Percentiles rank a stretch among this genome's conserved stretches.
phyloP scores from a whole-genome alignment of 768 basidiomycete species.

The Gymnopilus dilepis region DNA sequence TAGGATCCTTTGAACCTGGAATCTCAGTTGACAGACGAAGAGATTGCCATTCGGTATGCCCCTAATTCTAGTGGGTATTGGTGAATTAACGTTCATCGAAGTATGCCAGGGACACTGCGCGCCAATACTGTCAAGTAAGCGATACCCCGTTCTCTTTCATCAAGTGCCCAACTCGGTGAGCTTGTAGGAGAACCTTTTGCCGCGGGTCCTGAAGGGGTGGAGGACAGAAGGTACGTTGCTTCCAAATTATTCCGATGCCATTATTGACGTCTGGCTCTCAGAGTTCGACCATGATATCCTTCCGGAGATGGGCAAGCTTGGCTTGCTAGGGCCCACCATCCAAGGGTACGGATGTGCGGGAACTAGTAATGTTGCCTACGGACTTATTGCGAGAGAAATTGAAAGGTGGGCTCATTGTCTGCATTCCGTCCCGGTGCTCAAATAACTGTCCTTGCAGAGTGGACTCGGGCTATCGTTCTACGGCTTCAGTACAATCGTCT shows the following conservation, averaged over 20 bases:
- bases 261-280: slow-evolving; percentile 30
- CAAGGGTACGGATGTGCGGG: slow-evolving; percentile 95
- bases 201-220: slow-evolving; percentile 90
- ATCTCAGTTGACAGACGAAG: slow-evolving; percentile 85
- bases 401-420: slow-evolving; percentile 63
- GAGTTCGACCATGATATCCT: slow-evolving; percentile 81
- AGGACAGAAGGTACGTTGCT: slow-evolving; percentile 74
- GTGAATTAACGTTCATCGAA: slow-evolving; percentile 10
- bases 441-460: slow-evolving; percentile 53
- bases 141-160: neutral
- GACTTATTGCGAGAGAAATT: slow-evolving; percentile 91
- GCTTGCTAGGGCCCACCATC: slow-evolving; percentile 91
- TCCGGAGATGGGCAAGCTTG: slow-evolving; percentile 91
- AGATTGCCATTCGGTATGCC: slow-evolving; percentile 80
- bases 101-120: slow-evolving; percentile 71
- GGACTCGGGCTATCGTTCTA: slow-evolving; percentile 96
- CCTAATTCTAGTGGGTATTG: slow-evolving; percentile 18
- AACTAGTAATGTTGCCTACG: slow-evolving; percentile 89
- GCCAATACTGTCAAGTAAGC: slow-evolving; percentile 77
- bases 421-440: neutral
- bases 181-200: slow-evolving; percentile 74
- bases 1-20: slow-evolving; percentile 88
- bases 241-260: neutral
- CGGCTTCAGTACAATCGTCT: slow-evolving; percentile 93
- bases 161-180: neutral